phyloP scores from a whole-genome alignment of 345 rosid genomes.

The Lenwebbia sp. region DNA sequence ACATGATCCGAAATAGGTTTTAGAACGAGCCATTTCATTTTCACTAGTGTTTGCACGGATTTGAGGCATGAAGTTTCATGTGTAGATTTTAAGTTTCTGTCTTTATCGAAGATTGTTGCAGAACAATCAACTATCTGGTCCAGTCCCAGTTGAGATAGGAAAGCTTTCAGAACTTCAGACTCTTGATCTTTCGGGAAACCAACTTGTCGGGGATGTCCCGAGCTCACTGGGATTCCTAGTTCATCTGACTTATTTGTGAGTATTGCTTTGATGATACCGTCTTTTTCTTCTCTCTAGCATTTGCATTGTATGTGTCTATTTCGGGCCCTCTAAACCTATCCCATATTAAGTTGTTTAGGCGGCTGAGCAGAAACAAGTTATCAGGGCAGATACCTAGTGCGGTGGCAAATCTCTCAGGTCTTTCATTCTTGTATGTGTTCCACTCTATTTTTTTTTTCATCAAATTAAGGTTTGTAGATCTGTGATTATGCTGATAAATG shows the following conservation, averaged over 20 bases:
- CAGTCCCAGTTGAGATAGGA: conserved; percentile 64
- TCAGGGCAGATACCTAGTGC: conserved; percentile 63
- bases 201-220: conserved; percentile 65
- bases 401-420: conserved; percentile 80
- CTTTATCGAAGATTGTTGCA: conserved; percentile 42
- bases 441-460: neutral
- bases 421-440: conserved; percentile 68
- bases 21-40: neutral
- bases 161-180: conserved; percentile 62
- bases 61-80: neutral
- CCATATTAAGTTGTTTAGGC: conserved; percentile 39
- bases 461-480: neutral
- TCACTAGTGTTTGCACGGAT: neutral
- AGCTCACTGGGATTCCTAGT: conserved; percentile 64
- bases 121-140: conserved; percentile 56
- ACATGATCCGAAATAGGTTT: neutral
- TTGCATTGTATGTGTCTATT: neutral
- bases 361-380: conserved; percentile 66
- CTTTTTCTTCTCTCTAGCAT: neutral
- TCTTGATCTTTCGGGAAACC: conserved; percentile 87
- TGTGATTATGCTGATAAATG: neutral
- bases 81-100: neutral
- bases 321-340: conserved; percentile 5
- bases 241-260: conserved; percentile 87
- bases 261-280: neutral